A percentile compares a stretch with the other conserved stretches of the same genome.
Evolutionary conservation across 2,329 filamentous ascomycete species (phyloP).

Genomic region (Penicillium brevicompactum): DNA sequence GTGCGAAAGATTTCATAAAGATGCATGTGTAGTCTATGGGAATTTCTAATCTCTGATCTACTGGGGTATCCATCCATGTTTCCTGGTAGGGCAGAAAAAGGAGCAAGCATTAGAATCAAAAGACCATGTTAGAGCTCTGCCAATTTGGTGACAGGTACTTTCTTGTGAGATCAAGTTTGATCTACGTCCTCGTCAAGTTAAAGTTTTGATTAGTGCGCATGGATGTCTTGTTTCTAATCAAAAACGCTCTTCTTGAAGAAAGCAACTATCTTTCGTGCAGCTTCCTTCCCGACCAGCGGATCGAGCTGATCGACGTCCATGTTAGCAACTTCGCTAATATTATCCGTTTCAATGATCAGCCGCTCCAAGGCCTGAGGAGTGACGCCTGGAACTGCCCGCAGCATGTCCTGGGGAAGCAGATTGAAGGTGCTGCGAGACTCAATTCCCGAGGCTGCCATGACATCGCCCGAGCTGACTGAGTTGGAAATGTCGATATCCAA

Average conservation of each 20-base stretch:
- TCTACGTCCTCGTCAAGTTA: no score
- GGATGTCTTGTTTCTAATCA: slow-evolving; percentile 36
- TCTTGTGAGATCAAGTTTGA: no score
- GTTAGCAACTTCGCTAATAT: slow-evolving; percentile 80
- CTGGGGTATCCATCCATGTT: no score
- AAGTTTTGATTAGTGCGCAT: no score
- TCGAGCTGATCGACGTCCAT: slow-evolving; percentile 74
- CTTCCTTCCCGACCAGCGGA: slow-evolving; percentile 74
- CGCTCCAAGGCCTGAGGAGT: slow-evolving; percentile 75
- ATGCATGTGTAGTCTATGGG: no score
- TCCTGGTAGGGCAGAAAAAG: no score
- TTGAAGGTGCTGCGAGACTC: slow-evolving; percentile 74
- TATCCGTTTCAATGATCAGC: slow-evolving; percentile 72
- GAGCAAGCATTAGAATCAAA: no score
- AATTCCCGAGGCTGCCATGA: slow-evolving; percentile 57
- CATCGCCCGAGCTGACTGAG: slow-evolving; percentile 44
- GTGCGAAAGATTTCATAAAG: no score
- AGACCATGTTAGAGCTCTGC: no score
- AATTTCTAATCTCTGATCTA: no score
- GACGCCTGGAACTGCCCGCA: slow-evolving; percentile 80
- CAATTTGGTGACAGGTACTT: no score
- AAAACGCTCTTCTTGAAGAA: slow-evolving; percentile 76
- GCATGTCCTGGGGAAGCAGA: slow-evolving; percentile 85
- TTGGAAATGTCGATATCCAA: slow-evolving; percentile 59
- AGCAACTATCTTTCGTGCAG: slow-evolving; percentile 71